A percentile compares a stretch with the other conserved stretches of the same genome.
Conservation (phyloP, 164 flowering plant genomes). For the Litsea cubeba region DNA sequence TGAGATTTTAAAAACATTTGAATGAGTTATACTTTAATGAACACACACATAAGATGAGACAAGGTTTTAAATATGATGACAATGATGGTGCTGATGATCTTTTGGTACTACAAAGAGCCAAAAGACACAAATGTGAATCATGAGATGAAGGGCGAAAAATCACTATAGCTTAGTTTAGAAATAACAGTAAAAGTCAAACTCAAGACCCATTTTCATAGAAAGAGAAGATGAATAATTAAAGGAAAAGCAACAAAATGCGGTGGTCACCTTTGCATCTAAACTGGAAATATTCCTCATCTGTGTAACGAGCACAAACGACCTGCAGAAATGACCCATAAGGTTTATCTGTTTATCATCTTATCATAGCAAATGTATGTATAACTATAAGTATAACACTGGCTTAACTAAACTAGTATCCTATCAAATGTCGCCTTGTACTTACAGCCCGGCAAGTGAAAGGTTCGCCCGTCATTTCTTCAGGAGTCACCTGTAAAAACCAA, state of each 20-base stretch:
- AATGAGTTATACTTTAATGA: no score
- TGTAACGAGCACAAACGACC: conserved; percentile 87
- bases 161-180: no score
- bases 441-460: conserved; percentile 55
- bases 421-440: conserved; percentile 14
- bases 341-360: background rate
- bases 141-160: no score
- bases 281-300: conserved; percentile 78
- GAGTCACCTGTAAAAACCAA: conserved; percentile 47
- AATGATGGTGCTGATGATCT: no score
- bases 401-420: background rate
- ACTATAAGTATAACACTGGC: background rate
- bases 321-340: conserved; percentile 20
- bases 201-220: background rate
- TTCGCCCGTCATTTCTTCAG: conserved; percentile 63
- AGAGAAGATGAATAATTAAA: background rate
- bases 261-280: conserved; percentile 73
- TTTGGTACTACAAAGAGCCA: no score
- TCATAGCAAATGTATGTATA: background rate
- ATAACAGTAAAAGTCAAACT: no score
- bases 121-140: no score
- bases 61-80: no score
- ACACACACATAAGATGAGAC: no score
- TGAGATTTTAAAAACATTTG: no score
- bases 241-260: background rate